phyloP scores from a whole-genome alignment of 2,329 filamentous ascomycete species.

The Aspergillus spinulosporus region DNA sequence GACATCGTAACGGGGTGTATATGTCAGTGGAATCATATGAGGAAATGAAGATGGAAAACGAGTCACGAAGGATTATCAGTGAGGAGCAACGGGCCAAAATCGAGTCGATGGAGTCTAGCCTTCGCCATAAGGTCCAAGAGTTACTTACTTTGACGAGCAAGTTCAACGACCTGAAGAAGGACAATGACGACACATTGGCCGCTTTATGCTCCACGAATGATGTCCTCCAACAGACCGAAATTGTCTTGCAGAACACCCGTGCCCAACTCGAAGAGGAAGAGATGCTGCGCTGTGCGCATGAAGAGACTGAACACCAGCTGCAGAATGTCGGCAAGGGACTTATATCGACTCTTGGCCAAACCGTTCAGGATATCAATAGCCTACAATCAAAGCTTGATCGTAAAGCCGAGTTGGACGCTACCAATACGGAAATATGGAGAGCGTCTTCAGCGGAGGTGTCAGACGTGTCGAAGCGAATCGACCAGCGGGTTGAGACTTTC shows the following conservation, averaged over 20 bases:
- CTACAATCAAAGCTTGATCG: conserved; percentile 84
- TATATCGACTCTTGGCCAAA: conserved; percentile 73
- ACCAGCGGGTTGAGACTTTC: conserved; percentile 72
- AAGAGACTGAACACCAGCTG: conserved; percentile 78
- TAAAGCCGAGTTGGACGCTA: conserved; percentile 76
- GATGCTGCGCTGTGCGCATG: conserved; percentile 75
- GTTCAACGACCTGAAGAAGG: conserved; percentile 85
- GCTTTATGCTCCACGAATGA: conserved; percentile 77
- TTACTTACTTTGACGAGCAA: conserved; percentile 81
- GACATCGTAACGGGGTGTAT: conserved; percentile 93
- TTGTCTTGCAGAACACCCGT: conserved; percentile 74
- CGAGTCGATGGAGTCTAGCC: conserved; percentile 83
- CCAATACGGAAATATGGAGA: conserved; percentile 78
- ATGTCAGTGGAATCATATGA: conserved; percentile 86
- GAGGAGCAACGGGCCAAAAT: conserved; percentile 93
- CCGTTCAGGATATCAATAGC: conserved; percentile 76
- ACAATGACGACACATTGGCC: conserved; percentile 74
- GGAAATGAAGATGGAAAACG: conserved; percentile 86
- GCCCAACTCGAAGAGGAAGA: conserved; percentile 77
- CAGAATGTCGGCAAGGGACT: conserved; percentile 71
- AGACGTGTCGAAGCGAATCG: conserved; percentile 74
- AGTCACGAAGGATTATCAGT: conserved; percentile 84
- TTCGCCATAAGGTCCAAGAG: conserved; percentile 92
- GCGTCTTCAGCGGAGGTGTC: conserved; percentile 73
- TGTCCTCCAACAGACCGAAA: conserved; percentile 83